Conservation (phyloP, 352 stramenopile species). For the Pythium coloratum region DNA sequence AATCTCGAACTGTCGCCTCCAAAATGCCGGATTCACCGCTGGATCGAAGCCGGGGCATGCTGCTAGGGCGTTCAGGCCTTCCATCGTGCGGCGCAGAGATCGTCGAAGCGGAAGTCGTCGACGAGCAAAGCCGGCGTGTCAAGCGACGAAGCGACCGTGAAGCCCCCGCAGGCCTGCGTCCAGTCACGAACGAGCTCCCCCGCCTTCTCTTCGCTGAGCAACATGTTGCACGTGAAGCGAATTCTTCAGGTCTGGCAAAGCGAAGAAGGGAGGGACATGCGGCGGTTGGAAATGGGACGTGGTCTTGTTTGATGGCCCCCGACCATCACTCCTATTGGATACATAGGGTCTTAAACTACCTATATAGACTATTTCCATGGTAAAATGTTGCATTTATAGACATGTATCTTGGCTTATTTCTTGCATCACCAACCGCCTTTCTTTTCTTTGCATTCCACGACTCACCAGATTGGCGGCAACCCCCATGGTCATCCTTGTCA, state of each 20-base stretch:
- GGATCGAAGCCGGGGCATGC: neutral
- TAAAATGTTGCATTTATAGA: no score
- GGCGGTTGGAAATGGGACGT: no score
- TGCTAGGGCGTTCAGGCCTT: neutral
- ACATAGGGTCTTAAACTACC: no score
- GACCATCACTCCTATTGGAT: no score
- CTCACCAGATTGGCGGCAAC: neutral
- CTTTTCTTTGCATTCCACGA: no score
- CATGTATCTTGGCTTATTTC: no score
- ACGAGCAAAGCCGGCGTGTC: neutral
- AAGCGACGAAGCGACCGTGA: neutral
- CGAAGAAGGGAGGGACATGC: no score
- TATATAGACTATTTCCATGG: no score
- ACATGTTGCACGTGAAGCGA: no score
- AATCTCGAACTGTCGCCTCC: neutral
- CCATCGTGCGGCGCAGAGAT: neutral
- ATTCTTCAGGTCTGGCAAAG: no score
- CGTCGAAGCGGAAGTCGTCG: neutral
- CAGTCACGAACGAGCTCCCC: neutral
- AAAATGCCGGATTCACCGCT: constrained; percentile 1
- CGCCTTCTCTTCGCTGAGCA: neutral
- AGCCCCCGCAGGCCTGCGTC: neutral
- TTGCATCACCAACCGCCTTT: no score
- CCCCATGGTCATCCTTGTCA: neutral
- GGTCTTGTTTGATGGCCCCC: no score